Evolutionary conservation across 805 yeast genomes (phyloP).

Genomic region (Cyberlindnera sargentensis): DNA sequence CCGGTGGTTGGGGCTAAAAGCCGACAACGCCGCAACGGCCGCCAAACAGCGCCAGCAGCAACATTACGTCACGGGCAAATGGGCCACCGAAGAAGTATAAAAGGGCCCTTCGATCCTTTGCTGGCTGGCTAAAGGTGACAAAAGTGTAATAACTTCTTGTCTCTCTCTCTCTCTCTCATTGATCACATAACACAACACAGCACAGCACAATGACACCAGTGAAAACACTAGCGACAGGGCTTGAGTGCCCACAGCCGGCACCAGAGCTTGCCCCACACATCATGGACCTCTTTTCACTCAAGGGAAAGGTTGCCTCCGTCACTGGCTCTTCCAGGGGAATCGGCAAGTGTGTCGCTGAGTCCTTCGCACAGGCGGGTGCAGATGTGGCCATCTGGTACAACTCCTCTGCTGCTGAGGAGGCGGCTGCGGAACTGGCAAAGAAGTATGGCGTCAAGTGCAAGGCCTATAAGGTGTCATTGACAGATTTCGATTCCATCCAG

Average conservation of each 20-base stretch:
- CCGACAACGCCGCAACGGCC: no score
- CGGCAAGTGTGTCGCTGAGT: slow-evolving; percentile 77
- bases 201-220: neutral
- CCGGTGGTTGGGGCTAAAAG: no score
- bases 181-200: neutral
- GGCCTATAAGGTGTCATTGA: slow-evolving; percentile 41
- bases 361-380: slow-evolving; percentile 86
- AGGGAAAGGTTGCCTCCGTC: slow-evolving; percentile 78
- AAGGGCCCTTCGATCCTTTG: neutral
- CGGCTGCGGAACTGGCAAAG: slow-evolving; percentile 47
- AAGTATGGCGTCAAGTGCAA: slow-evolving; percentile 57
- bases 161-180: no score
- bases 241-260: slow-evolving; percentile 36
- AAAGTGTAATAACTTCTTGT: no score
- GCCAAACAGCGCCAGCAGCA: neutral
- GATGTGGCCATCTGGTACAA: slow-evolving; percentile 50
- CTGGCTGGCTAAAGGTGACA: no score
- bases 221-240: slow-evolving; percentile 19
- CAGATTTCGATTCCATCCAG: slow-evolving; percentile 25
- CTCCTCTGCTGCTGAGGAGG: slow-evolving; percentile 22
- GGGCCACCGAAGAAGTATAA: neutral
- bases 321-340: slow-evolving; percentile 85
- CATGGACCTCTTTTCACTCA: slow-evolving; percentile 66
- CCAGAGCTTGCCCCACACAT: slow-evolving; percentile 48
- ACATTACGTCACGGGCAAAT: neutral